Evolutionary conservation across 2,329 filamentous ascomycete species (phyloP), one percentile per base, ranked within the genome.

Genomic region (Calonectria honghensis): DNA sequence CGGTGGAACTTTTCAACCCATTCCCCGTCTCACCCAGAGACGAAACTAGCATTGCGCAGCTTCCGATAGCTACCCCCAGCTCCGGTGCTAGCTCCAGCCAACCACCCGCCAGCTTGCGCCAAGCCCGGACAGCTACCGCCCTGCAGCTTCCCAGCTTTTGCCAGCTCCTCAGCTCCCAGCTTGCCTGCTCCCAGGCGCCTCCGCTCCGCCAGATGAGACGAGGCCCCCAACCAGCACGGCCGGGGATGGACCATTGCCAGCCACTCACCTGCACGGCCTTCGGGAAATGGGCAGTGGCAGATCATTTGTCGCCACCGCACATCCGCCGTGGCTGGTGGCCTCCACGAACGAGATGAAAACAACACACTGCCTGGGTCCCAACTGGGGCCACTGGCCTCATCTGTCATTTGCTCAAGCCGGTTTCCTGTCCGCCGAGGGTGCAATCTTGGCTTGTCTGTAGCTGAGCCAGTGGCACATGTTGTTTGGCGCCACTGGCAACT

Each of bases 11-110:
- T 73, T 79, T 71, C 74, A 76, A 75, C 57, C 57, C 57, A 63
- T 63, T 63, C 54, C 68, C 68, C 76, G 78, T 80, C 79, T 81
- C 75, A 81, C 78, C 76, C 78, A 74, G 74, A 69, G 73, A 73
- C 52, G 39, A 71, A 71, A 70, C 70, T 48, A 74, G 63, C 71
- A 79, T 64, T 68, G 76, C 77, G 69, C 67, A 79, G 78, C 78
- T 79, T 68, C 57, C 65, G 70, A 73, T 77, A 80, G 79, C 61
- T 27, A 16, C 6, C 32, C 65, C 65, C 67, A 73, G 72, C 72
- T 73, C 52, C 51, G 45, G 16, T 39, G 54, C 65, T 71, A 81
- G 79, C 79, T 80, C 71, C 64, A 75, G 71, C 79, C 75, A 80
- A 75, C 79, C 71, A 70, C 35, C 50, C 74, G 63, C 54, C 75